These are phyloP conservation scores for Geranomyces variabilis DNA, from an alignment of 192 early-diverging fungal species.

Conservation along the genomic window DNA sequence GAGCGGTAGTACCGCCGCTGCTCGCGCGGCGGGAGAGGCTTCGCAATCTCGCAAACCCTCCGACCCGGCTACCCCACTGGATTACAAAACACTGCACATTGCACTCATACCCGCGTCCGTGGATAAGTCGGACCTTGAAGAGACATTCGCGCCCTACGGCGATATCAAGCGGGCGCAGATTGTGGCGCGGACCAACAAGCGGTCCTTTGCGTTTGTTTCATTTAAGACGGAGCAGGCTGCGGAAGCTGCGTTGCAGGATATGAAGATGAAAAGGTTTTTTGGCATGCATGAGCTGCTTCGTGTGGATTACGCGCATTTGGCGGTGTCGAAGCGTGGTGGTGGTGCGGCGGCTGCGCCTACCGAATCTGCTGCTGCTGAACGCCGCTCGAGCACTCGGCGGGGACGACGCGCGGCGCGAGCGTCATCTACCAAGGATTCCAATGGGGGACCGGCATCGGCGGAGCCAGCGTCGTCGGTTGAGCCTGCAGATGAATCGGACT, in stretches of 20 bases:
- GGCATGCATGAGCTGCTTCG: conserved; percentile 46
- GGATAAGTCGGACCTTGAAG: conserved; percentile 46
- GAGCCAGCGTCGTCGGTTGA: no score
- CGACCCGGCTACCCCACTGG: not conserved
- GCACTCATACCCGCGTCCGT: conserved; percentile 39
- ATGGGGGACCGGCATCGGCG: no score
- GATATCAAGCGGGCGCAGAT: conserved; percentile 47
- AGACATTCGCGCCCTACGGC: conserved; percentile 34
- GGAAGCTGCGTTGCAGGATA: conserved; percentile 21
- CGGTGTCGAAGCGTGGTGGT: conserved; percentile 20
- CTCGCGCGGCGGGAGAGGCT: not conserved
- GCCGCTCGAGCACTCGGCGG: no score
- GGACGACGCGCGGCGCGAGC: no score
- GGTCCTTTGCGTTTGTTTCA: conserved; percentile 49
- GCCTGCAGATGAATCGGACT: no score
- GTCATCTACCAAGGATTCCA: no score
- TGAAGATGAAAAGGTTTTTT: conserved; percentile 36
- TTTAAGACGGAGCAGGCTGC: conserved; percentile 37
- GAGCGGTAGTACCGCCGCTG: not conserved
- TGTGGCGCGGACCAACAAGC: conserved; percentile 48
- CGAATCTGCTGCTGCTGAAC: no score
- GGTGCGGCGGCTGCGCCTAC: not conserved
- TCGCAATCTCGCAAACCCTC: not conserved
- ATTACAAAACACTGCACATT: conserved; percentile 39
- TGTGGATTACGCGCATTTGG: conserved; percentile 45